Evolutionary conservation across 257 asterid genomes (phyloP).

Genomic region (Solanum sejunctum): DNA sequence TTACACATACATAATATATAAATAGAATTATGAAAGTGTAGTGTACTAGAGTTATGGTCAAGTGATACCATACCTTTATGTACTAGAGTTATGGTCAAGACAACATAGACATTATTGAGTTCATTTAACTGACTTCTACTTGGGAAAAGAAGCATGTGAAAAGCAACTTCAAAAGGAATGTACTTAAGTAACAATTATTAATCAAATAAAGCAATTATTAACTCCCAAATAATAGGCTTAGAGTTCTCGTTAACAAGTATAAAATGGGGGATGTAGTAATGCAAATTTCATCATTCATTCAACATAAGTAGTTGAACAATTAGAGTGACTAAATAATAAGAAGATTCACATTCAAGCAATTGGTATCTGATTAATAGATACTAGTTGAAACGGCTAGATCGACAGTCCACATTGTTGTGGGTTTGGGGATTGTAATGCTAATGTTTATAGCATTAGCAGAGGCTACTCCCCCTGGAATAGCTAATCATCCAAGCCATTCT

Average conservation of each 20-base stretch:
- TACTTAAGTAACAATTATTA: neutral
- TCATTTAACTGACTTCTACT: neutral
- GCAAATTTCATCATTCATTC: neutral
- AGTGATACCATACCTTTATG: no score
- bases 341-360: neutral
- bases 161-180: neutral
- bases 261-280: neutral
- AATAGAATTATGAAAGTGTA: no score
- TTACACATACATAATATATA: no score
- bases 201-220: neutral
- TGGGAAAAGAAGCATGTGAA: neutral
- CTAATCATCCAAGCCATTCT: conserved; percentile 21
- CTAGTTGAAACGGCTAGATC: neutral
- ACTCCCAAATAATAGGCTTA: neutral
- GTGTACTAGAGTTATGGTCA: no score
- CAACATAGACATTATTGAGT: neutral
- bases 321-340: neutral
- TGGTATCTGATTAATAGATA: neutral
- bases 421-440: neutral
- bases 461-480: neutral
- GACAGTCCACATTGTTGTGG: neutral
- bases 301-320: neutral
- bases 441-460: neutral
- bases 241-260: neutral
- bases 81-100: no score